Base-by-base conservation (phyloP, 1,284 basidiomycete genomes). In the Boletellus sp. region DNA sequence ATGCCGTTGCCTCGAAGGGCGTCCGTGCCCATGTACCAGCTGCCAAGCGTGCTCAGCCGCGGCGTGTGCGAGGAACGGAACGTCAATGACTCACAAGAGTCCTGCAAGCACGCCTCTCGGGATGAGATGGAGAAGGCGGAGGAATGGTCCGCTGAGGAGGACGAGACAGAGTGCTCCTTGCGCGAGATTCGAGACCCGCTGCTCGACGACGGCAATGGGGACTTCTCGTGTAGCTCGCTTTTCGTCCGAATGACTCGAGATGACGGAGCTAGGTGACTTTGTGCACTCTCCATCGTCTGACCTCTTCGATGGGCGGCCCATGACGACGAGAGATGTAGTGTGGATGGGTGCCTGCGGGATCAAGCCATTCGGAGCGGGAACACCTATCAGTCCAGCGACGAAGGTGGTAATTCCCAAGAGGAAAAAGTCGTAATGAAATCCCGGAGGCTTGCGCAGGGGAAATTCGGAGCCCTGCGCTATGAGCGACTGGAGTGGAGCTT, bases 281-380 rank as follows among this genome's bases (percentile, higher is more conserved):
- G 61, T 54, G 27, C 46, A 33, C 50, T 68, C 64, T 50, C 73
- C 73, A 48, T 73, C 72, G 22, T 77, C 77, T 8, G 64, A 56
- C 17, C 76, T 70, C 50, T 73, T 81, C 27, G 53, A 39, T 2
- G 69, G 65, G 13, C 58, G 68, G 2, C 85, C 82, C 77, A 91
- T 84, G 32, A 95, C 77, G 14, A 89, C 74, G 0, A 99, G 79
- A 7, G 91, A 88, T 11, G 82, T 80, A 0, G 94, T 97, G 59
- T 97, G 94, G 20, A 96, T 89, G 0, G 94, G 95, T 1, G 95
- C 94, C 69, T 98, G 95, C 0, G 94, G 94, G 39, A 99, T 96
- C 19, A 95, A 77, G 4, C 94, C 94, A 59, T 98, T 97, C 0
- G 94, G 94, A 0, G 94, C 94, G 0, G 94, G 94, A 4, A 96